Evolutionary conservation across 306 rosid genomes (phyloP), one percentile per base, ranked within the genome.

Genomic region (Betula pendula): DNA sequence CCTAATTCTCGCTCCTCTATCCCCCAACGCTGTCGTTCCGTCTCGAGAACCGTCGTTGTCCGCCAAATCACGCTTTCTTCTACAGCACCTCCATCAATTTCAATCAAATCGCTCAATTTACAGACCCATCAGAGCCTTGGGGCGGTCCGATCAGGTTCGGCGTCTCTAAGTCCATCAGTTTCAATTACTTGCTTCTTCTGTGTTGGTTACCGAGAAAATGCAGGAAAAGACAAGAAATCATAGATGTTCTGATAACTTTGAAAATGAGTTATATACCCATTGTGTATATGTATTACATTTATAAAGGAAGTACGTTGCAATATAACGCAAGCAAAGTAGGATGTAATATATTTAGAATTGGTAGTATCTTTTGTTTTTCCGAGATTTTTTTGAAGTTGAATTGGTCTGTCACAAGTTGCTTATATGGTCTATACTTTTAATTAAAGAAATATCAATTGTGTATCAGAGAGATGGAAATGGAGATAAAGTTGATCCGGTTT

Each of bases 381-480:
- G 12, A 31, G 2, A 27, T 38, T 29, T 19, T 76, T 31, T 71
- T 24, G 33, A 14, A 12, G 31, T 42, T 40, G 0, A 70, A n/a
- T 38, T 45, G 16, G 10, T 6, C 25, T 29, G 45, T 59, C 22
- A 11, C 8, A 10, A 15, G 25, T 55, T 31, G 16, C 25, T 53
- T 7, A 16, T 55, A 5, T n/a, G n/a, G n/a, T n/a, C n/a, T n/a
- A 19, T 25, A 24, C n/a, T 67, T 14, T 71, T 47, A 45, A 27
- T 71, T 47, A 15, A 66, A 9, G 55, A 25, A 43, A 51, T 76
- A 25, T 43, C 11, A 59, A 45, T 71, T 29, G 68, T 70, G 80
- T 68, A 85, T 84, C 91, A 93, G 94, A 71, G 66, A 38, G 90
- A 77, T 56, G 91, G 79, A 38, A 76, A 79, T 72, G 93, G 94